A percentile compares a stretch with the other conserved stretches of the same genome.
Evolutionary conservation across 2,329 filamentous ascomycete species (phyloP).

Genomic region (Ophiostoma ips): DNA sequence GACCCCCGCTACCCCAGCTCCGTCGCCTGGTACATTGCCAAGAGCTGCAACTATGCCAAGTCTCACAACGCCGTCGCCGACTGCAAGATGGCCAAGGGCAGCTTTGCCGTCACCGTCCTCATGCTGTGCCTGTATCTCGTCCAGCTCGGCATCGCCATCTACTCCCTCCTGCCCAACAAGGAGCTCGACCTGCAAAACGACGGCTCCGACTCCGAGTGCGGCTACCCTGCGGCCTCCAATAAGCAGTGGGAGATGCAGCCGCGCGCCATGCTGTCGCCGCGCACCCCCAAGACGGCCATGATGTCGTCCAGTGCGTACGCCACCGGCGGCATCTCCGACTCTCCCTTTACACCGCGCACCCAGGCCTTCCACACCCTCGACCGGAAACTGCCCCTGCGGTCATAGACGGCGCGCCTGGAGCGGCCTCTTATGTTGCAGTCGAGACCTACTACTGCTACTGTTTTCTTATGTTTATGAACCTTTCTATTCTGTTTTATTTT

Average conservation of each 20-base stretch:
- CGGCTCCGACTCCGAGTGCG: slow-evolving; percentile 25
- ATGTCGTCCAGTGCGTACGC: not conserved
- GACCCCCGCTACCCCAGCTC: slow-evolving; percentile 48
- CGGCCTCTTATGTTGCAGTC: too few relatives aligned
- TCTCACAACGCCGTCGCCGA: slow-evolving; percentile 38
- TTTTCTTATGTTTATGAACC: not conserved
- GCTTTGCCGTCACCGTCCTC: slow-evolving; percentile 48
- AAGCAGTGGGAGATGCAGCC: slow-evolving; percentile 34
- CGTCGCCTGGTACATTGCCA: slow-evolving; percentile 61
- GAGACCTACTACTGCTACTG: too few relatives aligned
- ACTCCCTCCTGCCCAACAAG: slow-evolving; percentile 42
- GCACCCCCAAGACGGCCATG: not conserved
- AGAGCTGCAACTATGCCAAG: slow-evolving; percentile 49
- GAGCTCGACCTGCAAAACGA: slow-evolving; percentile 32
- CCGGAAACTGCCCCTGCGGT: slow-evolving; percentile 38
- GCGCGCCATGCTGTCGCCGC: slow-evolving; percentile 7
- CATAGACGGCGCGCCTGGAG: slow-evolving; percentile 8
- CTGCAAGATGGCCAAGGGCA: slow-evolving; percentile 54
- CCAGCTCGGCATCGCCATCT: slow-evolving; percentile 45
- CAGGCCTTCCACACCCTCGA: slow-evolving; percentile 48
- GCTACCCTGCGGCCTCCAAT: slow-evolving; percentile 21
- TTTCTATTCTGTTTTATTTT: not conserved
- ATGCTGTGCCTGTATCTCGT: slow-evolving; percentile 49
- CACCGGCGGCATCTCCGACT: not conserved
- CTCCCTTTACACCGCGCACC: slow-evolving; percentile 13